Conservation (phyloP, 2,329 filamentous ascomycete genomes). For the Colletotrichum noveboracense region DNA sequence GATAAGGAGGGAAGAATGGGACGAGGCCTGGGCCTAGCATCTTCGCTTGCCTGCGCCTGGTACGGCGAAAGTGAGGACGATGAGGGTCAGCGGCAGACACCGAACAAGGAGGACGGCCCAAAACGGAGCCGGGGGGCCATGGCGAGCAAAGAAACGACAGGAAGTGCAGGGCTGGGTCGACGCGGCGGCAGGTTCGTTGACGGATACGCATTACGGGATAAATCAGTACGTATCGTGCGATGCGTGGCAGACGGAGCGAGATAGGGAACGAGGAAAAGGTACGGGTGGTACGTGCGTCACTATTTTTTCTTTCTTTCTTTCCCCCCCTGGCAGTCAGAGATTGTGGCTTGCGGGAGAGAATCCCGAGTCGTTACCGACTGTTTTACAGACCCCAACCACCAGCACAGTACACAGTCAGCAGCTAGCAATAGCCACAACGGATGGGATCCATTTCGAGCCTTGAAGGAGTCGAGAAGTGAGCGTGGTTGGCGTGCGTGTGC, state of each 20-base stretch:
- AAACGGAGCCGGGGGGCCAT: background rate
- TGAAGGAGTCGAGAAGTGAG: background rate
- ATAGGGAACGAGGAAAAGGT: background rate
- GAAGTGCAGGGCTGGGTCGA: constrained; percentile 1
- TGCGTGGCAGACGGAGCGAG: background rate
- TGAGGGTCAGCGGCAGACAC: constrained; percentile 14
- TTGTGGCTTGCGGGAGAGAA: constrained; percentile 4
- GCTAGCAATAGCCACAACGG: background rate
- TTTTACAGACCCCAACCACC: background rate
- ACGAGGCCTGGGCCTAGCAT: background rate
- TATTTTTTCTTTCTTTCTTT: background rate
- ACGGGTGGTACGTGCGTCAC: constrained; percentile 5
- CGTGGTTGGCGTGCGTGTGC: background rate
- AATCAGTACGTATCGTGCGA: background rate
- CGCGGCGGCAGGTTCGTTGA: background rate
- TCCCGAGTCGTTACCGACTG: constrained; percentile 8
- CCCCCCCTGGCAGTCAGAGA: background rate
- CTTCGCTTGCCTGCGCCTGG: background rate
- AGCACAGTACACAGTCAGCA: background rate
- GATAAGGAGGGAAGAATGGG: constrained; percentile 12
- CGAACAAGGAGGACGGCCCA: constrained; percentile 8
- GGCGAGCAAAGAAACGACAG: background rate
- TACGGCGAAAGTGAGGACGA: constrained; percentile 1
- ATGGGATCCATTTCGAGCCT: background rate
- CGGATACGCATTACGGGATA: background rate